A percentile compares a stretch with the other conserved stretches of the same genome.
Evolutionary conservation across 768 basidiomycete species (phyloP).

Genomic region (Kwoniella newhampshirensis): DNA sequence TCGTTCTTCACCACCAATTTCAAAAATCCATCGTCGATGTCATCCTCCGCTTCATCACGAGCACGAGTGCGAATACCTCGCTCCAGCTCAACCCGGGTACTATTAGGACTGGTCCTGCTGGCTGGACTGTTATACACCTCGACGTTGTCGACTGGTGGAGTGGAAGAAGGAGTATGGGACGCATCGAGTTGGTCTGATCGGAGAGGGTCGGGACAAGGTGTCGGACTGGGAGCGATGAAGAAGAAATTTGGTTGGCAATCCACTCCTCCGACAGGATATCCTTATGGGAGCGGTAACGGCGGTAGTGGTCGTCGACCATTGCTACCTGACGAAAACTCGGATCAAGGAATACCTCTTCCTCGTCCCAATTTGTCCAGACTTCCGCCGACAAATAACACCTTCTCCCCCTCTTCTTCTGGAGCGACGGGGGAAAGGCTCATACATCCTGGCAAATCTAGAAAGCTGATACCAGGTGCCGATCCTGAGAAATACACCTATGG

Average conservation of each 20-base stretch:
- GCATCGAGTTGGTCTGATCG: conserved; percentile 32
- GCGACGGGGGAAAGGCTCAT: neutral
- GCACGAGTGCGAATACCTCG: conserved; percentile 2
- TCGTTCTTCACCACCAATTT: conserved; percentile 8
- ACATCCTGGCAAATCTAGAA: conserved; percentile 24
- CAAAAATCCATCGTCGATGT: neutral
- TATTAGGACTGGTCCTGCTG: conserved; percentile 1
- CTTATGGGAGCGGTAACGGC: no score
- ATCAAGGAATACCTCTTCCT: no score
- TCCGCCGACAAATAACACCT: neutral
- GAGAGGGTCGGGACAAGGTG: conserved; percentile 5
- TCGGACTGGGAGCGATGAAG: conserved; percentile 13
- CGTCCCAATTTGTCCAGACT: conserved; percentile 7
- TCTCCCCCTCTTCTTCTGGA: neutral
- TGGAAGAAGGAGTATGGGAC: conserved; percentile 39
- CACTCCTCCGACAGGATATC: neutral
- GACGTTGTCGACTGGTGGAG: conserved; percentile 3
- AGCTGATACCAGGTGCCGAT: conserved; percentile 14
- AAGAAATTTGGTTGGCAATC: conserved; percentile 11
- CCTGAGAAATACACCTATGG: conserved; percentile 35
- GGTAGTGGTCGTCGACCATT: no score
- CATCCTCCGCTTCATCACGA: conserved; percentile 2
- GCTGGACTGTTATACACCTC: conserved; percentile 8
- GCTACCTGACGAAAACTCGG: no score
- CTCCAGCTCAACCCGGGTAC: neutral